phyloP scores from a whole-genome alignment of 345 rosid genomes.

The Ceriops zippeliana region DNA sequence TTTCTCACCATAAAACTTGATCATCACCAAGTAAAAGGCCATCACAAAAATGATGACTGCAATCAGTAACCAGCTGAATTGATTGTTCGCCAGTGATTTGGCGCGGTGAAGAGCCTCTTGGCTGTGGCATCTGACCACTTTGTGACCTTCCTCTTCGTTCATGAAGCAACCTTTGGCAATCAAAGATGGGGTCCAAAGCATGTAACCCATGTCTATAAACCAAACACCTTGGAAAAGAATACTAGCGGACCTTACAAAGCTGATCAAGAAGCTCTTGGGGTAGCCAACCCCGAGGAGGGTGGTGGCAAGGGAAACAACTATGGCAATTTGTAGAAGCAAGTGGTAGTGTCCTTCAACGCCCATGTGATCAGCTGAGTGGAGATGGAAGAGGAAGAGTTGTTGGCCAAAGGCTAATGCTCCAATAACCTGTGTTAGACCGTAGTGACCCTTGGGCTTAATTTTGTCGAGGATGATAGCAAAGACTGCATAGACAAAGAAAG shows the following conservation, averaged over 20 bases:
- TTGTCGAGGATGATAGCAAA: conserved; percentile 57
- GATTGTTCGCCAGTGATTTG: conserved; percentile 59
- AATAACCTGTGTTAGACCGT: conserved; percentile 36
- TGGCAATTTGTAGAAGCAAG: conserved; percentile 49
- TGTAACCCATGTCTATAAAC: conserved; percentile 62
- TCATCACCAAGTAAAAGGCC: conserved; percentile 40
- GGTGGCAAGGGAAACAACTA: conserved; percentile 46
- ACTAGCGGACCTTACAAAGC: conserved; percentile 59
- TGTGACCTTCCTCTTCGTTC: conserved; percentile 55
- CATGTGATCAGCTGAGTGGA: conserved; percentile 69
- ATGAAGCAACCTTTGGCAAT: conserved; percentile 60
- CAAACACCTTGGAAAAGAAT: conserved; percentile 69
- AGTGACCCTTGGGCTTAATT: conserved; percentile 26
- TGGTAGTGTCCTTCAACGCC: conserved; percentile 82
- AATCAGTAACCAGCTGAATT: conserved; percentile 58
- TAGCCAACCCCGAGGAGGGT: conserved; percentile 51
- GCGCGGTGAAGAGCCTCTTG: conserved; percentile 54
- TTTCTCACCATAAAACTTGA: conserved; percentile 34
- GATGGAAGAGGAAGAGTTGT: conserved; percentile 62
- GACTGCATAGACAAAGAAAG: conserved; percentile 63
- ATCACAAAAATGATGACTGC: conserved; percentile 40
- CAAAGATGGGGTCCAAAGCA: conserved; percentile 65
- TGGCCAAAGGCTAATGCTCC: conserved; percentile 59
- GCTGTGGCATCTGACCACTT: conserved; percentile 51
- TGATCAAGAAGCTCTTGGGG: conserved; percentile 63